Evolutionary conservation across 2,329 filamentous ascomycete genomes (phyloP), one percentile per base, ranked within the genome.

Genomic region (Aureobasidium zeae): DNA sequence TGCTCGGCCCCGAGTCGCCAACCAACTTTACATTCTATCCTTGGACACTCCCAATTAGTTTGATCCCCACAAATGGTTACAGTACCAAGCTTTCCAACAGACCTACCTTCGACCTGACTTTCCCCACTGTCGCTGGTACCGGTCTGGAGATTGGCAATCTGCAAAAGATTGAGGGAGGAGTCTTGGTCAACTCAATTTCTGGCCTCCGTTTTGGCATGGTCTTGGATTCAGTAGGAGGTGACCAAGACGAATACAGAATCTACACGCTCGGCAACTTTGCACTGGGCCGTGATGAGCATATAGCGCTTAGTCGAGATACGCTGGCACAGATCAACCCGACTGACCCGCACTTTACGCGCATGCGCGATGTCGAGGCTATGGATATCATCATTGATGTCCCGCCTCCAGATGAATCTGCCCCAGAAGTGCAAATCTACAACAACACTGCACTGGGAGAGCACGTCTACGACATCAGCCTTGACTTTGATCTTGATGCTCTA

Each of bases 1-100:
- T 72, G 20, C 68, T 70, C 6, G 76, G 73, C 56, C 63, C 71
- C 44, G 66, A 58, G 48, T 80, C 79, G 11, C 76, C 75, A 5
- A 79, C 78, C 1, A 94, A 94, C 55, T 81, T 88, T 59, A 89
- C 83, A 0, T 81, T 85, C 54, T 96, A 87, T 56, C 91, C 91
- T 0, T 96, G 89, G 89, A 96, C 91, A 0, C 67, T 98, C 0
- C 89, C 91, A 0, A 68, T 71, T 1, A 72, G 76, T 19, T 70
- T 94, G 53, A 72, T 95, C 2, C 86, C 88, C 0, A 63, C 67
- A 8, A 78, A 93, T 55, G 89, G 83, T 0, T 81, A 73, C n/a
- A 94, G 86, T 52, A 73, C 81, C 4, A 77, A 75, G 10, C 80
- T 94, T 51, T 72, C 77, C 4, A 70, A 79, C 45, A 81, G 82